Conservation (phyloP, 1,139 yeast genomes). For the Saccharomyces hybrid region DNA sequence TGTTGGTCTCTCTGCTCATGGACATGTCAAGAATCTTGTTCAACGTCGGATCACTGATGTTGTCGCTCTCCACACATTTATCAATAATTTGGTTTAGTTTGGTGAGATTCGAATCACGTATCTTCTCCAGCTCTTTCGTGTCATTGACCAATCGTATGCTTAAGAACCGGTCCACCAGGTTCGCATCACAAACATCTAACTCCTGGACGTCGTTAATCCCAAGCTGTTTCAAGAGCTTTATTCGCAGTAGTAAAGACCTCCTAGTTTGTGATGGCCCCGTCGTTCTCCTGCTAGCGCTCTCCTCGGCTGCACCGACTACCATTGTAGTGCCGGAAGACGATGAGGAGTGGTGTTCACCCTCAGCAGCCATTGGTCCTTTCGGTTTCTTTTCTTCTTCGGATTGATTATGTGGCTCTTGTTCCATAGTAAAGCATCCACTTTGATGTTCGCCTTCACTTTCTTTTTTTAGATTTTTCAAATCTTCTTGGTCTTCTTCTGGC, state of each 20-base stretch:
- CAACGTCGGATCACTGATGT: conserved; percentile 12
- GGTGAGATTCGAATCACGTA: conserved; percentile 14
- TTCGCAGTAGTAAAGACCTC: neutral
- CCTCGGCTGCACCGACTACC: neutral
- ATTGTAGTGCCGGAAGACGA: neutral
- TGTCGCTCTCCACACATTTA: conserved; percentile 14
- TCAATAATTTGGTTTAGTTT: conserved; percentile 14
- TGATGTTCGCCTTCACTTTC: neutral
- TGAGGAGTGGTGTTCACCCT: neutral
- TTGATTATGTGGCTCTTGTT: neutral
- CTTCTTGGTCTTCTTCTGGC: neutral
- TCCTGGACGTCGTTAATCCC: conserved; percentile 9
- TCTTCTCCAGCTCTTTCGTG: conserved; percentile 15
- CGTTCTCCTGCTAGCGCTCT: neutral
- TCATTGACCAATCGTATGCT: conserved; percentile 15
- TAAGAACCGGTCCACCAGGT: conserved; percentile 13
- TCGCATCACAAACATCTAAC: conserved; percentile 7
- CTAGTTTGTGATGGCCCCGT: neutral
- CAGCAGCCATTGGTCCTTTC: neutral
- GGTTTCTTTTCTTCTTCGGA: neutral
- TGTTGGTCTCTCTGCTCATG: neutral
- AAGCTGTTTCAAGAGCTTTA: conserved; percentile 11
- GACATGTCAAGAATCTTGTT: conserved; percentile 11
- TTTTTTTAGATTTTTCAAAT: neutral
- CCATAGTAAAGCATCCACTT: neutral